phyloP scores from a whole-genome alignment of 2,329 filamentous ascomycete species.

The Cladosporium sp. region DNA sequence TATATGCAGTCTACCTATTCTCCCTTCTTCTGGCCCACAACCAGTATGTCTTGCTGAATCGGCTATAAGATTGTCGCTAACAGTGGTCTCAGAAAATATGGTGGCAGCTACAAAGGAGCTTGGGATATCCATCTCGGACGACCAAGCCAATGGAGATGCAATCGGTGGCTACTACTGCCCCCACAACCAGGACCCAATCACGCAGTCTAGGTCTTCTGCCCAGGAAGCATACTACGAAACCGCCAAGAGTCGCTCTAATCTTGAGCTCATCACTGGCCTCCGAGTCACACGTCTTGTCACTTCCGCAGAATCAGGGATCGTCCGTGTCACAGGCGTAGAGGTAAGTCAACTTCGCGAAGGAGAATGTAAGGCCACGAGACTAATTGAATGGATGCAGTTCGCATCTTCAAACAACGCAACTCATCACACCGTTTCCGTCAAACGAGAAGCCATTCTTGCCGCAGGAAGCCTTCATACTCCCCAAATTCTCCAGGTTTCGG shows the following conservation, averaged over 20 bases:
- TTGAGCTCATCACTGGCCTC: constrained; percentile 14
- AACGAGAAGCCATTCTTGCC: constrained; percentile 38
- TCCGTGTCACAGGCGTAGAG: constrained; percentile 13
- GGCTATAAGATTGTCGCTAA: background rate
- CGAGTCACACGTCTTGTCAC: constrained; percentile 28
- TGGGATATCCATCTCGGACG: constrained; percentile 16
- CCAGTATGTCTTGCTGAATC: constrained; percentile 41
- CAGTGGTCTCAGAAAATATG: background rate
- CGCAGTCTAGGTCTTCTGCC: constrained; percentile 33
- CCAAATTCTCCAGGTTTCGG: constrained; percentile 52
- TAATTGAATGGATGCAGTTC: constrained; percentile 22
- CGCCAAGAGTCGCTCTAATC: constrained; percentile 27
- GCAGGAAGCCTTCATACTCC: constrained; percentile 38
- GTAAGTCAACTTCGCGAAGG: background rate
- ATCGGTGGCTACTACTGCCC: constrained; percentile 35
- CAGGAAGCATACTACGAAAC: constrained; percentile 30
- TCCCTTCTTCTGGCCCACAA: constrained; percentile 36
- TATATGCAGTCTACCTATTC: constrained; percentile 25
- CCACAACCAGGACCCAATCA: constrained; percentile 30
- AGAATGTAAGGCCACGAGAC: background rate
- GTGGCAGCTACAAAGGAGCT: constrained; percentile 3
- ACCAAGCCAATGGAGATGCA: constrained; percentile 23
- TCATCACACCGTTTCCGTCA: constrained; percentile 8
- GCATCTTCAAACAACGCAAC: background rate
- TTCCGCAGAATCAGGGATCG: constrained; percentile 20